Conservation (phyloP, 2,329 filamentous ascomycete species). For the Aureobasidium sp. region DNA sequence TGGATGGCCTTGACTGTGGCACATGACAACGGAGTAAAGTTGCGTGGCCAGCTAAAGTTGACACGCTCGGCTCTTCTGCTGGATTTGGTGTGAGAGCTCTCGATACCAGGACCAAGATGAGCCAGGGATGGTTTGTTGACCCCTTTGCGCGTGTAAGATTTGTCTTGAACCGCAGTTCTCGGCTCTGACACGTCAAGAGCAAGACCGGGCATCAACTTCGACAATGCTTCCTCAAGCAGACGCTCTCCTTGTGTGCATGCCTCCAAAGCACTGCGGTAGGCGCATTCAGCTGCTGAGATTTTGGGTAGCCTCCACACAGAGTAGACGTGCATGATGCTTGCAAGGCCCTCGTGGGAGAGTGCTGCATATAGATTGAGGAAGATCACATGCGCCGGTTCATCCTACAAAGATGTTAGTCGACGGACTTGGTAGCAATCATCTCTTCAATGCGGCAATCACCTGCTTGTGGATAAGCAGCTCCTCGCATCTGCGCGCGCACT, state of each 20-base stretch:
- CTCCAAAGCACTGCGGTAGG: conserved; percentile 29
- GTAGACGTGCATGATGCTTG: conserved; percentile 39
- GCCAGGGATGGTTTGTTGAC: neutral
- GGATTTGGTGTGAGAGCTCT: neutral
- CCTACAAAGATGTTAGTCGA: conserved; percentile 28
- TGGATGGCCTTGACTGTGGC: conserved; percentile 1
- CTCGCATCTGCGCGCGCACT: conserved; percentile 28
- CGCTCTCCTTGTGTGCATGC: conserved; percentile 21
- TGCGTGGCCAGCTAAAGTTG: conserved; percentile 11
- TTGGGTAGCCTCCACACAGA: conserved; percentile 39
- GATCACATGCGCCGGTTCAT: conserved; percentile 26
- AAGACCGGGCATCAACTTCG: neutral
- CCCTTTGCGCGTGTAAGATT: neutral
- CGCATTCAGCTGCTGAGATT: conserved; percentile 35
- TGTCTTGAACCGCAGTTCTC: neutral
- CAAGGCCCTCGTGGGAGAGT: conserved; percentile 41
- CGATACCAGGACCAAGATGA: neutral
- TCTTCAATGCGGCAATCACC: conserved; percentile 1
- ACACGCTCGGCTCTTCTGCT: neutral
- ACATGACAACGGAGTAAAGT: neutral
- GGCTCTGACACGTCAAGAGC: neutral
- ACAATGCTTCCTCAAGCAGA: neutral
- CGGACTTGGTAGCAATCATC: neutral
- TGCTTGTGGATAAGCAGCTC: conserved; percentile 19
- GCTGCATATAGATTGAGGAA: conserved; percentile 41